Evolutionary conservation across 2,329 filamentous ascomycete species (phyloP).

Genomic region (Diaporthe sp.): DNA sequence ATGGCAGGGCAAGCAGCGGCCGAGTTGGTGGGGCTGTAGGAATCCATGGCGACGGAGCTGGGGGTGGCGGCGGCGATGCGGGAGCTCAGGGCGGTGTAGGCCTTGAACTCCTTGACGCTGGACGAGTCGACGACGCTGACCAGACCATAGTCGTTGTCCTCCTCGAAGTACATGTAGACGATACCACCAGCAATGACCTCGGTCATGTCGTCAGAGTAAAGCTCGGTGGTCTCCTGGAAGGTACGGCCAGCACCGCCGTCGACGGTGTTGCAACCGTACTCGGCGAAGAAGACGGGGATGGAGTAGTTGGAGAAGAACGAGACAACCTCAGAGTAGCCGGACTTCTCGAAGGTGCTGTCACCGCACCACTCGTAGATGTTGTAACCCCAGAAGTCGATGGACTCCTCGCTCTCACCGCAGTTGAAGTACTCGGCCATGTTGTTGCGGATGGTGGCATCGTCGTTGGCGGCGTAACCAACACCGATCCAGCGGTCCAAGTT

Average conservation of each 20-base stretch:
- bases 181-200: slow-evolving; percentile 94
- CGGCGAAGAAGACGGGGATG: slow-evolving; percentile 97
- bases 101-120: slow-evolving; percentile 75
- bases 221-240: slow-evolving; percentile 87
- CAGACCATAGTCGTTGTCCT: slow-evolving; percentile 79
- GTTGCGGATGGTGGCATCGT: slow-evolving; percentile 85
- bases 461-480: slow-evolving; percentile 96
- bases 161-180: slow-evolving; percentile 98
- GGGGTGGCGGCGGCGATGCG: slow-evolving; percentile 79
- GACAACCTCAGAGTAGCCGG: slow-evolving; percentile 86
- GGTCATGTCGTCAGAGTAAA: slow-evolving; percentile 87
- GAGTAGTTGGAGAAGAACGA: slow-evolving; percentile 91
- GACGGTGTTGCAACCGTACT: slow-evolving; percentile 92
- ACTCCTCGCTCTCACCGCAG: slow-evolving; percentile 75
- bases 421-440: slow-evolving; percentile 95
- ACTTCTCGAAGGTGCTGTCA: slow-evolving; percentile 80
- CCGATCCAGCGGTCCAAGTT: slow-evolving; percentile 84
- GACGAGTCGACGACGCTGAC: slow-evolving; percentile 70
- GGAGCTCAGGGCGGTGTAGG: slow-evolving; percentile 81
- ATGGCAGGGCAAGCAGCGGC: slow-evolving; percentile 79
- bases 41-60: slow-evolving; percentile 72
- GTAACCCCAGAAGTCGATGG: slow-evolving; percentile 99
- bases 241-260: slow-evolving; percentile 74
- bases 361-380: slow-evolving; percentile 99
- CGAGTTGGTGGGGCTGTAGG: slow-evolving; percentile 83